Conservation (phyloP, 2,329 filamentous ascomycete species). For the Onygena corvina region DNA sequence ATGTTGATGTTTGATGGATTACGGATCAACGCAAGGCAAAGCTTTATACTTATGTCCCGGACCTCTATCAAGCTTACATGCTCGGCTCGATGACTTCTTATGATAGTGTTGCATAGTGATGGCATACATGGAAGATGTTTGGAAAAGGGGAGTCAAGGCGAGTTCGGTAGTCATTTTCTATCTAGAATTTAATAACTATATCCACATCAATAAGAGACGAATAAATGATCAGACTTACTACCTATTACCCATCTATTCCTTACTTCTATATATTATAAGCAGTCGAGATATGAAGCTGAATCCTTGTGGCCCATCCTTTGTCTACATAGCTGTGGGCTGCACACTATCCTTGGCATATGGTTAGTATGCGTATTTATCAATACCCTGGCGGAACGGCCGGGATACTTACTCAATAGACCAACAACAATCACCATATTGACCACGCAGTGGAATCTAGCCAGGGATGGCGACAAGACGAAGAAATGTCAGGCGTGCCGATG, state of each 20-base stretch:
- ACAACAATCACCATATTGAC: background rate
- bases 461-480: constrained; percentile 1
- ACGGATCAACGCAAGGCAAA: background rate
- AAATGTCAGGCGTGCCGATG: background rate
- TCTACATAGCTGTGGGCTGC: no score
- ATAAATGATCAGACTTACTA: no score
- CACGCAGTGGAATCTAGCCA: background rate
- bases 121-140: background rate
- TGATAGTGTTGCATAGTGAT: background rate
- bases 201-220: no score
- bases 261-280: no score
- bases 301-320: no score
- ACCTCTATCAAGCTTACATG: background rate
- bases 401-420: background rate
- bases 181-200: no score
- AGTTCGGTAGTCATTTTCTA: no score
- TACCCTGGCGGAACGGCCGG: background rate
- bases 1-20: background rate
- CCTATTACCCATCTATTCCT: no score
- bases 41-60: background rate
- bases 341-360: no score
- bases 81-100: background rate
- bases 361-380: background rate
- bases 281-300: no score
- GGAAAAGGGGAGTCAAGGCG: no score